These are phyloP conservation scores for Kluyveromyces siamensis DNA, from an alignment of 805 yeast species.

Conservation along the genomic window DNA sequence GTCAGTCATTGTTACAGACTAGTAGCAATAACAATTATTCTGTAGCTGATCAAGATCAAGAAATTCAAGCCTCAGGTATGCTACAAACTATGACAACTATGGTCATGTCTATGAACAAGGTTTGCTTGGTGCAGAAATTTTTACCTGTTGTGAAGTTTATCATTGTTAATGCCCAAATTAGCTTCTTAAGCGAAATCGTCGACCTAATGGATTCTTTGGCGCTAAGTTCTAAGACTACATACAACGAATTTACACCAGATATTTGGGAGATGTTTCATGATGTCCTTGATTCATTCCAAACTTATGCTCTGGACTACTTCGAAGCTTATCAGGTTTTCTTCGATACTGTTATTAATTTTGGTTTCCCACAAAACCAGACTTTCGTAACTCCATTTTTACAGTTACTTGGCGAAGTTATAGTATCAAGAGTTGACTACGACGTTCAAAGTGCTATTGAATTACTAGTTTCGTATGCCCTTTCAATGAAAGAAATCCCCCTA, in stretches of 20 bases:
- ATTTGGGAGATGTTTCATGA: conserved; percentile 45
- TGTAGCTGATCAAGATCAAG: conserved; percentile 47
- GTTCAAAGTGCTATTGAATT: conserved; percentile 31
- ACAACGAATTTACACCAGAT: conserved; percentile 37
- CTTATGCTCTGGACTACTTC: conserved; percentile 51
- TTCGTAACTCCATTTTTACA: conserved; percentile 21
- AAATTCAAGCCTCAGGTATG: conserved; percentile 58
- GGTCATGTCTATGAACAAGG: conserved; percentile 55
- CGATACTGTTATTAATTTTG: conserved; percentile 43
- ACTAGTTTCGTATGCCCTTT: conserved; percentile 21
- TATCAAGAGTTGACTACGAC: conserved; percentile 31
- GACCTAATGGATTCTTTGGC: conserved; percentile 53
- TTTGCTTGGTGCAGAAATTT: conserved; percentile 44
- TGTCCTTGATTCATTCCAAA: conserved; percentile 45
- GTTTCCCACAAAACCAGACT: conserved; percentile 34
- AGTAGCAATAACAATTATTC: conserved; percentile 19
- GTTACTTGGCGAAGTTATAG: conserved; percentile 20
- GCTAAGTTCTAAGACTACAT: conserved; percentile 38
- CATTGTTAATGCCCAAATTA: conserved; percentile 47
- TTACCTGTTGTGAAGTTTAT: conserved; percentile 53
- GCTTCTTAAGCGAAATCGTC: conserved; percentile 52
- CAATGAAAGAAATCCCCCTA: conserved; percentile 26
- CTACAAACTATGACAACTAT: conserved; percentile 68
- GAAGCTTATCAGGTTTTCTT: conserved; percentile 49
- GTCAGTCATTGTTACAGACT: conserved; percentile 48